These are phyloP conservation scores for Taphrina confusa DNA, from an alignment of 1,139 yeast genomes.

Conservation along the genomic window DNA sequence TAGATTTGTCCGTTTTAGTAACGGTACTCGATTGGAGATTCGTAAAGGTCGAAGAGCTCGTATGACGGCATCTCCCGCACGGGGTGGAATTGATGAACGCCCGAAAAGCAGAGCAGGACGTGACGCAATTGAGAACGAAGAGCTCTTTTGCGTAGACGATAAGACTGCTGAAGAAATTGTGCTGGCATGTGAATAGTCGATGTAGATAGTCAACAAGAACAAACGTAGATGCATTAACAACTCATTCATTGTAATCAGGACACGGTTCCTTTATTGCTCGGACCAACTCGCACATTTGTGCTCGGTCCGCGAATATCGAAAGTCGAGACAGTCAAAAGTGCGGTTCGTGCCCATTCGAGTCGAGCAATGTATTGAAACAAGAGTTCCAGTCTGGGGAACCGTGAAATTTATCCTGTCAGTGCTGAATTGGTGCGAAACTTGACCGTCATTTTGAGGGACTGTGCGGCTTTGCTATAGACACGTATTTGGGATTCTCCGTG, in stretches of 20 bases:
- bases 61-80: neutral
- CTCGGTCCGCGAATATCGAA: too few species aligned
- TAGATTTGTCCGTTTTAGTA: neutral
- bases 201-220: neutral
- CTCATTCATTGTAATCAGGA: too few species aligned
- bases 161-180: neutral
- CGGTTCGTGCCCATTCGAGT: too few species aligned
- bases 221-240: neutral
- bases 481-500: neutral
- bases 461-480: neutral
- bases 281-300: too few species aligned
- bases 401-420: too few species aligned
- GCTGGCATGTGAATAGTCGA: conserved; percentile 2
- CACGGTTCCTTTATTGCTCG: too few species aligned
- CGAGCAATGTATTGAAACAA: too few species aligned
- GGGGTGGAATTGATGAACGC: neutral
- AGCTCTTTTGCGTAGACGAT: conserved; percentile 5
- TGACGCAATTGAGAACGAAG: neutral
- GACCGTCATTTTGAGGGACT: neutral
- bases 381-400: too few species aligned
- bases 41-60: neutral
- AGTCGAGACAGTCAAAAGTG: too few species aligned
- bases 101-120: neutral
- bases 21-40: neutral
- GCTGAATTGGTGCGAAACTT: too few species aligned